Conservation (phyloP, 495 filamentous ascomycete genomes). For the Aspergillus wentii region DNA sequence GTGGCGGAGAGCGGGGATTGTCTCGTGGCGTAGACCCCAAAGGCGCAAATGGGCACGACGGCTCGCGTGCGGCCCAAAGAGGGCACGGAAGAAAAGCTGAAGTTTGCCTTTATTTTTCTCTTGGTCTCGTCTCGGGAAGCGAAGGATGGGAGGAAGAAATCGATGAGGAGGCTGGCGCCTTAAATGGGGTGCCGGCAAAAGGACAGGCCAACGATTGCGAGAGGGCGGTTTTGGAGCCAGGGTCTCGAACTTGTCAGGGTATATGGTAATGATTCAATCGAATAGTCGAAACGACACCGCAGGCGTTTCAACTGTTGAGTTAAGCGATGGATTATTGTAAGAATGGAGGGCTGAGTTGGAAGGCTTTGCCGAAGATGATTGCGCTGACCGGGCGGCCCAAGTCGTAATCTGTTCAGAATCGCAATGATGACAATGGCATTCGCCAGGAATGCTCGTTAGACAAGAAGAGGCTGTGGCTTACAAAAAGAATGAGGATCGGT, state of each 20-base stretch:
- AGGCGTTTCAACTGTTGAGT: no score
- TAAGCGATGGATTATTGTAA: no score
- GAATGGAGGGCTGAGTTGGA: no score
- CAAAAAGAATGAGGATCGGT: no score
- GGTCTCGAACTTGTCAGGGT: constrained; percentile 12
- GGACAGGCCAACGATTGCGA: constrained; percentile 26
- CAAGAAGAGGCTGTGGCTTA: no score
- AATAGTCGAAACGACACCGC: no score
- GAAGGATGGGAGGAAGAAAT: constrained; percentile 14
- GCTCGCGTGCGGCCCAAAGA: constrained; percentile 55
- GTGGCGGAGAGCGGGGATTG: constrained; percentile 63
- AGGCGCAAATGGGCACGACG: constrained; percentile 58
- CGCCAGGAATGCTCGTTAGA: no score
- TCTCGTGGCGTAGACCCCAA: constrained; percentile 64
- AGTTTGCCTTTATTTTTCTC: constrained; percentile 14
- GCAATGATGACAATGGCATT: no score
- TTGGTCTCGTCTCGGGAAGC: constrained; percentile 12
- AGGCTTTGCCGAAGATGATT: no score
- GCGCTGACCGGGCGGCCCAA: no score
- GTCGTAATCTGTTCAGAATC: no score
- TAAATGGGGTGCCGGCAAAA: constrained; percentile 13
- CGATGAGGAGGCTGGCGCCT: constrained; percentile 16
- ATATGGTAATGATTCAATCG: no score
- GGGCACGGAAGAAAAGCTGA: constrained; percentile 24
- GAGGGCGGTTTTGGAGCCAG: constrained; percentile 38